Percentiles rank a stretch among this genome's conserved stretches.
Evolutionary conservation across 2,329 filamentous ascomycete species (phyloP).

Genomic region (Botrytis deweyae): DNA sequence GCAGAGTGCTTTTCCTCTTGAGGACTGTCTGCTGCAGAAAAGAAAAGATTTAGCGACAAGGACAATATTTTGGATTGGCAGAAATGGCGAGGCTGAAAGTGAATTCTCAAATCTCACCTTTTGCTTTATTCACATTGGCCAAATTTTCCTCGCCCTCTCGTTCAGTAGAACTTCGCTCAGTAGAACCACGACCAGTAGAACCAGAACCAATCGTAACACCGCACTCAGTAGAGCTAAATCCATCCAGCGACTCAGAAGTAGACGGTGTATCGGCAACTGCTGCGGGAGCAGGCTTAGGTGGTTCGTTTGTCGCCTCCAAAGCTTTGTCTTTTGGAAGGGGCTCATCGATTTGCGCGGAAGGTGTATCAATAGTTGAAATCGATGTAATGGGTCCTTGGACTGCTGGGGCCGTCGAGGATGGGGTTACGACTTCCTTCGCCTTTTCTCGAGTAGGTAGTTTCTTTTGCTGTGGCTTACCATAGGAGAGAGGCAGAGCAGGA

Average conservation of each 20-base stretch:
- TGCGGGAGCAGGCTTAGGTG: conserved; percentile 17
- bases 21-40: conserved; percentile 9
- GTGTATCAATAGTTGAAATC: conserved; percentile 14
- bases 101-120: conserved; percentile 29
- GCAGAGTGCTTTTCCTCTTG: conserved; percentile 29
- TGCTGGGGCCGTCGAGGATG: conserved; percentile 23
- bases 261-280: neutral
- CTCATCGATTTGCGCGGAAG: conserved; percentile 24
- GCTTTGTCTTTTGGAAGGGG: conserved; percentile 25
- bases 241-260: conserved; percentile 2
- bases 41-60: conserved; percentile 16
- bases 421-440: conserved; percentile 27
- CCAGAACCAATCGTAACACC: neutral
- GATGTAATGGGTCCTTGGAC: conserved; percentile 22
- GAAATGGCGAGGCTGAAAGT: conserved; percentile 4
- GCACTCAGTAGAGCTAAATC: conserved; percentile 7
- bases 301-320: conserved; percentile 22
- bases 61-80: conserved; percentile 12
- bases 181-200: neutral
- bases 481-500: conserved; percentile 39
- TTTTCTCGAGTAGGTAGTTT: conserved; percentile 31
- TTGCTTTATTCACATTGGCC: neutral
- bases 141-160: neutral
- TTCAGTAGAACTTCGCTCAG: neutral
- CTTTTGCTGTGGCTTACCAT: conserved; percentile 39